phyloP scores from a whole-genome alignment of 2,329 filamentous ascomycete species.

The Atkinsonella hypoxylon region DNA sequence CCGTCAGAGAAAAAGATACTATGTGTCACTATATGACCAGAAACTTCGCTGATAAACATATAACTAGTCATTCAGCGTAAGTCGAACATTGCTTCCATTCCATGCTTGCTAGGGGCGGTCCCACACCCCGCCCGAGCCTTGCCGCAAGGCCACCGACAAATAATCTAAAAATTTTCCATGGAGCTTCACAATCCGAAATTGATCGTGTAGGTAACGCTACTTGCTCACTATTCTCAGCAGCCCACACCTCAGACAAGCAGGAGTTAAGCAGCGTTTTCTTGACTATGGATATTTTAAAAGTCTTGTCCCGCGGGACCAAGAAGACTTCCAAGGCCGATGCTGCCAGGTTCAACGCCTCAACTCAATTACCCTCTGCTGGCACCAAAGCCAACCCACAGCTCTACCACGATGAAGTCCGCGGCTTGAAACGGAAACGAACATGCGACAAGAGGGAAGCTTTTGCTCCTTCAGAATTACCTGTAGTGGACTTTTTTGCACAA shows the following conservation, averaged over 20 bases:
- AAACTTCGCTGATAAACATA: no score
- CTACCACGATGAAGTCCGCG: conserved; percentile 44
- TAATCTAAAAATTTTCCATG: conserved; percentile 9
- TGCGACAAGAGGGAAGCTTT: conserved; percentile 22
- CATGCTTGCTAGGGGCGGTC: neutral
- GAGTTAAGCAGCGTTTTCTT: neutral
- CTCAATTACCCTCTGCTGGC: conserved; percentile 52
- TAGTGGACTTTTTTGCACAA: conserved; percentile 49
- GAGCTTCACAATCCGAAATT: neutral
- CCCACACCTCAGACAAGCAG: neutral
- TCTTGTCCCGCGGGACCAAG: conserved; percentile 60
- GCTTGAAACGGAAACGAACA: conserved; percentile 44
- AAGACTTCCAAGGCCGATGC: conserved; percentile 29
- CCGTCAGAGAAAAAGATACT: no score
- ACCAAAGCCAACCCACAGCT: conserved; percentile 56
- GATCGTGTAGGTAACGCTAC: neutral
- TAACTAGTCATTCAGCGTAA: no score
- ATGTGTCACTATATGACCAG: no score
- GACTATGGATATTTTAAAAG: conserved; percentile 59
- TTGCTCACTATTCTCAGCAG: neutral
- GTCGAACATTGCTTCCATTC: no score
- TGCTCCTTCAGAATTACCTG: conserved; percentile 25
- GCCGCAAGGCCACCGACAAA: conserved; percentile 9
- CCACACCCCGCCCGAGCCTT: conserved; percentile 12
- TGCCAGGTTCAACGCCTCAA: conserved; percentile 17